Conservation (phyloP, 73 alveolate genomes). For the Tetrahymena malaccensis region DNA sequence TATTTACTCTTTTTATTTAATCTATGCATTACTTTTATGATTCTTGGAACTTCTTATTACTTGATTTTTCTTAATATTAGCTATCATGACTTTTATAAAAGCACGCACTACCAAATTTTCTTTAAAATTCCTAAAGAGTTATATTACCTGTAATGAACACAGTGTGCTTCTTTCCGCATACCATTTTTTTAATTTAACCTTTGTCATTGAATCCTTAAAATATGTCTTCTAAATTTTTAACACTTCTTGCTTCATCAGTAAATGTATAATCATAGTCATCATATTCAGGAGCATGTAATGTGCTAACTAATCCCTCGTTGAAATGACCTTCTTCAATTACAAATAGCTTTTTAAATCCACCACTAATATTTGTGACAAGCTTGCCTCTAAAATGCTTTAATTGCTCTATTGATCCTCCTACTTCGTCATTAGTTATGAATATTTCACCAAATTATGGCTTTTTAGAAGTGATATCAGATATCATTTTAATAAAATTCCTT, state of each 20-base stretch:
- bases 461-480: neutral
- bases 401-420: constrained; percentile 24
- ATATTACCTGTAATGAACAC: constrained; percentile 6
- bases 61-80: too few species aligned
- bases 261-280: constrained; percentile 32
- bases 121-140: neutral
- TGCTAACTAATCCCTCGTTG: constrained; percentile 11
- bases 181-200: constrained; percentile 24
- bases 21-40: too few species aligned
- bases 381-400: constrained; percentile 33
- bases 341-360: constrained; percentile 29
- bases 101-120: too few species aligned
- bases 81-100: too few species aligned
- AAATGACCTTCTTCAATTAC: constrained; percentile 35
- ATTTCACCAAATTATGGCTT: constrained; percentile 35
- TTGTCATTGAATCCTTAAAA: constrained; percentile 19
- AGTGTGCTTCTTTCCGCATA: constrained; percentile 37
- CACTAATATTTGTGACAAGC: constrained; percentile 13
- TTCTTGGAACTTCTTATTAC: too few species aligned
- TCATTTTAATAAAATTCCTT: neutral
- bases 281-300: constrained; percentile 29
- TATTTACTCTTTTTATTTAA: too few species aligned
- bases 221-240: neutral
- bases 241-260: constrained; percentile 14
- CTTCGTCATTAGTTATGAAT: constrained; percentile 27